Conservation (phyloP, 306 rosid species). For the Lablab purpureus region DNA sequence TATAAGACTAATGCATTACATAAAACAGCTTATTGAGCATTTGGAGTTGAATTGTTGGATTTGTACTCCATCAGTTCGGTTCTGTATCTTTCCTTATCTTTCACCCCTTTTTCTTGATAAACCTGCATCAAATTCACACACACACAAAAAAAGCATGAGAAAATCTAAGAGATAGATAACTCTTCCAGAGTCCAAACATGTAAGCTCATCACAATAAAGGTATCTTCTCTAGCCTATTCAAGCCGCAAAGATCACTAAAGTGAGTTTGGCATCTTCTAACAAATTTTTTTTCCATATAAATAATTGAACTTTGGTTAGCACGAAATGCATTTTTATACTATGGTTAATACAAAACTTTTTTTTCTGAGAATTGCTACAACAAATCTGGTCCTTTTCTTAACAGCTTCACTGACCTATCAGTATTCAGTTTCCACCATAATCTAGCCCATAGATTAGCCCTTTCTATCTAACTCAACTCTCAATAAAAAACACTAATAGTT, state of each 20-base stretch:
- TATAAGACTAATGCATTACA: background rate
- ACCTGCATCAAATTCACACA: slow-evolving; percentile 55
- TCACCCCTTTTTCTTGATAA: slow-evolving; percentile 75
- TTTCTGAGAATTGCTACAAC: background rate
- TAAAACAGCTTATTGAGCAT: slow-evolving; percentile 44
- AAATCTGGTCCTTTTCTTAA: background rate
- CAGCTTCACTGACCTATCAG: too few relatives aligned
- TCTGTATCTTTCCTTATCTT: slow-evolving; percentile 81
- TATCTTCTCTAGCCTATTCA: background rate
- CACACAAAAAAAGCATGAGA: background rate
- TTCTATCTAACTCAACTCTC: too few relatives aligned
- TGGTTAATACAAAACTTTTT: background rate
- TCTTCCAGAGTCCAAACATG: background rate
- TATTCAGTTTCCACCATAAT: too few relatives aligned
- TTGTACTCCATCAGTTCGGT: slow-evolving; percentile 70
- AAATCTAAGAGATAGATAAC: slow-evolving; percentile 9
- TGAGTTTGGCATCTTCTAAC: background rate
- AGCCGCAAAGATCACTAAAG: background rate
- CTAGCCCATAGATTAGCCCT: too few relatives aligned
- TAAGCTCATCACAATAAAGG: background rate
- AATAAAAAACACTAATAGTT: too few relatives aligned
- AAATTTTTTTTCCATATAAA: background rate
- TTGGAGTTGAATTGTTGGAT: slow-evolving; percentile 47
- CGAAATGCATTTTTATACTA: background rate
- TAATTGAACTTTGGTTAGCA: background rate